Evolutionary conservation across 2,329 filamentous ascomycete genomes (phyloP), one percentile per base, ranked within the genome.

Genomic region (Cercospora sojina): DNA sequence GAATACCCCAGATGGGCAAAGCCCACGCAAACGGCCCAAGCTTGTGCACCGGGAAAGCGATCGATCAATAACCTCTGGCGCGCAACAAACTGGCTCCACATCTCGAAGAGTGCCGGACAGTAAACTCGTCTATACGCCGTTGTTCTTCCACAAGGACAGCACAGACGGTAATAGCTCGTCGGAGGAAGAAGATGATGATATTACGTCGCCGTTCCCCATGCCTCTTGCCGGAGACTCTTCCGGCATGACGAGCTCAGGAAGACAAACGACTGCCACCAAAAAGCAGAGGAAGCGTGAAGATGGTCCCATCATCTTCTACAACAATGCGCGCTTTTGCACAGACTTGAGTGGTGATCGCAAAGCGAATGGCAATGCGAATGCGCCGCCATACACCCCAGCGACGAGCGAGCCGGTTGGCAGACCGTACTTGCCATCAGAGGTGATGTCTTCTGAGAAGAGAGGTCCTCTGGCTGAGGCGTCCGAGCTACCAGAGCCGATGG

Each of bases 271-370:
- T 0, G 69, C 67, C 8, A 68, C 66, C 5, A 76, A 72, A 67
- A 71, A 68, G 62, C 83, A 80, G 70, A 86, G 85, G 76, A 84
- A 85, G 27, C 84, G 82, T 0, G 83, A 87, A 12, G 87, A 91
- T 66, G 92, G 91, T 8, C 88, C 90, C 1, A 90, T 96, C 70
- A 92, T 94, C 18, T 96, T 93, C 74, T 96, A 94, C 76, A 91
- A 86, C 67, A 91, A 90, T 27, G 90, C 90, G 1, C 87, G 86
- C 0, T 96, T 95, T 76, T 95, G 88, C 76, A 93, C 89, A 1
- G 92, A 96, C 76, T 79, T 95, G 3, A 91, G 89, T 16, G 89
- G 89, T 1, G 90, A 93, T 71, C 81, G 81, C 8, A 72, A 68
- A 35, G 65, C 71, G 2, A 60, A 57, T 18, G 62, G 20, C 23